These are phyloP conservation scores for Phoma sp. DNA, from an alignment of 2,329 filamentous ascomycete genomes.

Conservation along the genomic window DNA sequence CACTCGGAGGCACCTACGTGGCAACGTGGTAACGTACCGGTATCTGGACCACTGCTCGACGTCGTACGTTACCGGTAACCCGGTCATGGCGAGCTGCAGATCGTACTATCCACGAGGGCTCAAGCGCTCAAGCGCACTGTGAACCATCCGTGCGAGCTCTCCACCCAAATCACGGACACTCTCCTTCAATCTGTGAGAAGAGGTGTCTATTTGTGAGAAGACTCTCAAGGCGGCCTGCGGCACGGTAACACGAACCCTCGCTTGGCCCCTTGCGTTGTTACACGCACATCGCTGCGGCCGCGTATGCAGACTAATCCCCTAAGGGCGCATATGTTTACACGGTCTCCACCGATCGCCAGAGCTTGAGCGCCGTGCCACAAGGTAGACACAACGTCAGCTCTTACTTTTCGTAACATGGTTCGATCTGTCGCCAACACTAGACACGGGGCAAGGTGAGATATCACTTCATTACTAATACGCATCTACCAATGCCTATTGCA, in stretches of 20 bases:
- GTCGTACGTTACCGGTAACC: conserved; percentile 9
- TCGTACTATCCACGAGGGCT: conserved; percentile 3
- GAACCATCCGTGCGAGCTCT: background rate
- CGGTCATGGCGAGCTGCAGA: conserved; percentile 11
- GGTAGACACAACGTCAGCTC: conserved; percentile 14
- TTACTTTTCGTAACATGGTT: conserved; percentile 14
- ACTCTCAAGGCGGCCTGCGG: background rate
- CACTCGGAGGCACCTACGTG: conserved; percentile 1
- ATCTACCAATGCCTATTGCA: background rate
- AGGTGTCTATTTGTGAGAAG: background rate
- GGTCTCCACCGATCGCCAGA: conserved; percentile 13
- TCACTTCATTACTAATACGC: background rate
- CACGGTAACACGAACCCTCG: conserved; percentile 5
- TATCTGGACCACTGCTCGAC: background rate
- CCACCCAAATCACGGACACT: background rate
- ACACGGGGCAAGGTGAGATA: background rate
- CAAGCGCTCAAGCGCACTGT: conserved; percentile 3
- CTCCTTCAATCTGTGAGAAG: background rate
- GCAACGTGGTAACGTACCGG: conserved; percentile 1
- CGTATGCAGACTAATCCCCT: conserved; percentile 1
- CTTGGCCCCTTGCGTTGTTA: conserved; percentile 15
- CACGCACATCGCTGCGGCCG: conserved; percentile 11
- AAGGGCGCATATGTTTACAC: background rate
- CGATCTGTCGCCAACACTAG: background rate
- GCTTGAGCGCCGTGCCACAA: conserved; percentile 10